Evolutionary conservation across 192 early-diverging fungal species (phyloP), one percentile per base, ranked within the genome.

Genomic region (Umbelopsis isabellina): DNA sequence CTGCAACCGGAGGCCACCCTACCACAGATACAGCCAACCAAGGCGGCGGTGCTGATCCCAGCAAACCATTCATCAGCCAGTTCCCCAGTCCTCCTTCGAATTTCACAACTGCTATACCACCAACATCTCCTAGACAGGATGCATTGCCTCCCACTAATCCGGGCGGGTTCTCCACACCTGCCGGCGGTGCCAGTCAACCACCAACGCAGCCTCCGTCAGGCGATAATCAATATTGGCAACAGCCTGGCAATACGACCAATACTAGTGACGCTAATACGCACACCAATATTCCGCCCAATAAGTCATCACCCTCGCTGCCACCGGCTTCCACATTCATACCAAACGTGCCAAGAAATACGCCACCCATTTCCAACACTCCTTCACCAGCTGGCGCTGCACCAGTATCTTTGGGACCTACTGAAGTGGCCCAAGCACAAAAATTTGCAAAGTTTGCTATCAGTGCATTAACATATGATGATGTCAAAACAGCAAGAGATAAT

Each of bases 401-500:
- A 37, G 50, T 65, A 33, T 64, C 74, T 30, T 50, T 92, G 20
- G 87, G 87, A 46, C 81, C 88, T 15, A 51, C 69, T 1, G 85
- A 85, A 15, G 82, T 89, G 7, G 83, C 87, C 13, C 71, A 76
- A 2, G 95, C 95, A 1, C 93, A 95, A 65, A 99, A 99, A 80
- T 84, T 89, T 49, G 86, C 94, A 12, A 91, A 92, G 67, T 98
- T 91, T 85, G 97, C 96, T 3, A 92, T 95, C 72, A 96, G 94
- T 72, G 93, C 97, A 4, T 72, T 99, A 18, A 91, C 97, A 67
- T 99, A 97, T 71, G 96, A 97, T 69, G 97, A 99, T 80, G 86
- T 98, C 16, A 76, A 84, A 4, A 94, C 92, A 0, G 95, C 97
- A 6, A 83, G 95, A n/a, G 80, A 86, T 7, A 89, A 94, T 68